Evolutionary conservation across 306 rosid species (phyloP), one percentile per base, ranked within the genome.

Genomic region (Medicago ruthenica): DNA sequence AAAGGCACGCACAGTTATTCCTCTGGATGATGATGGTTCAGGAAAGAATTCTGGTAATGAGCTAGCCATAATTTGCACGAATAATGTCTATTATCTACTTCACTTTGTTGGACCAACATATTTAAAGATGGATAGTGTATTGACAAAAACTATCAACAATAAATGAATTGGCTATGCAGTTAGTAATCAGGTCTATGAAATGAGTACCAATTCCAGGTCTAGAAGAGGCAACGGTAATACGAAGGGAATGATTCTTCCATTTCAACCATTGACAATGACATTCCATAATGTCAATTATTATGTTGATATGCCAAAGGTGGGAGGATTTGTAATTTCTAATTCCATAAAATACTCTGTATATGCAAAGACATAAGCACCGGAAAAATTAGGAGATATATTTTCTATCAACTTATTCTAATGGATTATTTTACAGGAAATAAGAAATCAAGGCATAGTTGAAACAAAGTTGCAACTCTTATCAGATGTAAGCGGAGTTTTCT

Each of bases 201-300:
- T 68, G 67, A 61, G 41, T 15, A 18, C 66, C 64, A 62, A 14
- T 8, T 20, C 78, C 44, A 57, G 37, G 71, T 76, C 85, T 55
- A 27, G 74, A 18, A 70, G 51, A 70, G 79, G 66, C 18, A 79
- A 67, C 48, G 71, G 45, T 42, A 70, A 44, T 47, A 72, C 16
- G 51, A 91, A 89, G 85, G 98, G 98, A 85, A 93, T 93, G 98
- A 93, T 89, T 83, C 96, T 93, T 87, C 96, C 98, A 39, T 93
- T 93, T 81, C 86, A 89, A 75, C 97, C 98, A 67, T 77, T 93
- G 75, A 91, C 97, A 81, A 88, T 93, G 98, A 93, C 96, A 67
- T 93, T 93, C 78, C 89, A 76, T 75, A 87, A 91, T 68, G 93
- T 93, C 81, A 93, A 87, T 73, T 93, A 93, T 81, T 93, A 66